phyloP scores from a whole-genome alignment of 2,329 filamentous ascomycete genomes.

The Magnaporthiopsis poae region DNA sequence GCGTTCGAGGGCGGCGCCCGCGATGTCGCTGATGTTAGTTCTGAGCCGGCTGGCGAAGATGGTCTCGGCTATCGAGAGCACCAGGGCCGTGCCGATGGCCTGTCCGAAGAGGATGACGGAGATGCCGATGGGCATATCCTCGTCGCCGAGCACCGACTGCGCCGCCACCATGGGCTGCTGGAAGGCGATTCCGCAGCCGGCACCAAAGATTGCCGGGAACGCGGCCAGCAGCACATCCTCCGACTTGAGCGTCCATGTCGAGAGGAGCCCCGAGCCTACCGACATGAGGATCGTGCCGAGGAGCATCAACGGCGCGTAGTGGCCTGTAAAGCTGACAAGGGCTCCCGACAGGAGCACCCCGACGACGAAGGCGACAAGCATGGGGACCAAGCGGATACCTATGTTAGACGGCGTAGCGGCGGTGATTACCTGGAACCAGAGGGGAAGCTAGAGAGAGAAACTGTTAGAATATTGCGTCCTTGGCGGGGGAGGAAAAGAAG shows the following conservation, averaged over 20 bases:
- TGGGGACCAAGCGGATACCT: constrained; percentile 33
- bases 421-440: constrained; percentile 41
- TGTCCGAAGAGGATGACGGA: constrained; percentile 36
- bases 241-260: constrained; percentile 11
- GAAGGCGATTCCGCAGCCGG: constrained; percentile 32
- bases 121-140: constrained; percentile 32
- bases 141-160: constrained; percentile 32
- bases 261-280: constrained; percentile 32
- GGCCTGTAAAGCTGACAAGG: constrained; percentile 28
- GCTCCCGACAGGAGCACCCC: constrained; percentile 30
- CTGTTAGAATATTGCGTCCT: constrained; percentile 5
- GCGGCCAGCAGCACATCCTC: constrained; percentile 25
- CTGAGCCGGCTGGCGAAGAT: constrained; percentile 32
- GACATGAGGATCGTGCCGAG: constrained; percentile 26
- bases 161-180: constrained; percentile 37
- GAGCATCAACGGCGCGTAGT: constrained; percentile 36
- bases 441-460: constrained; percentile 27
- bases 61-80: constrained; percentile 35
- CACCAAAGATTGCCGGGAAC: constrained; percentile 28
- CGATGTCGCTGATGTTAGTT: constrained; percentile 21
- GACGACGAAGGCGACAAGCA: constrained; percentile 31
- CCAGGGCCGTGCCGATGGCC: constrained; percentile 35
- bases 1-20: constrained; percentile 16
- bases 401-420: constrained; percentile 29
- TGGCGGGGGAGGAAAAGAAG: background rate